phyloP scores from a whole-genome alignment of 768 basidiomycete genomes.

The Crassisporium funariophilum region DNA sequence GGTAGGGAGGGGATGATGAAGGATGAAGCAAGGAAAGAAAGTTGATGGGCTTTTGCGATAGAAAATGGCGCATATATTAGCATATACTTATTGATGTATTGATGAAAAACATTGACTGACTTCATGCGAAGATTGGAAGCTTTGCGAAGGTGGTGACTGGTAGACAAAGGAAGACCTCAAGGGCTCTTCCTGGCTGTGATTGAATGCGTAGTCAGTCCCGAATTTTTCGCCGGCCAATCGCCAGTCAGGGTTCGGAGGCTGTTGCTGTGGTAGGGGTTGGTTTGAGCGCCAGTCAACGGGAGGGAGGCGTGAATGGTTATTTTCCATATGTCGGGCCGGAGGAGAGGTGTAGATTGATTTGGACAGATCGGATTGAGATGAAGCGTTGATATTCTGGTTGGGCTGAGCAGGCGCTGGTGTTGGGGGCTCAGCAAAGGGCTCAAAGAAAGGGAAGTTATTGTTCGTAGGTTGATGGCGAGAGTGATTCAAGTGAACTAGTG shows the following conservation, averaged over 20 bases:
- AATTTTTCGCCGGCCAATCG: slow-evolving; percentile 39
- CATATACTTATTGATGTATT: slow-evolving; percentile 15
- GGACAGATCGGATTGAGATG: slow-evolving; percentile 22
- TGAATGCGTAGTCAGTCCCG: slow-evolving; percentile 28
- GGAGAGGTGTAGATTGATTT: slow-evolving; percentile 35
- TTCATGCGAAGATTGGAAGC: slow-evolving; percentile 46
- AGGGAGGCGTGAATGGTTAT: slow-evolving; percentile 20
- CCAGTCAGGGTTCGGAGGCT: slow-evolving; percentile 44
- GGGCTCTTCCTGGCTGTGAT: slow-evolving; percentile 26
- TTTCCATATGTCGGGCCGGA: slow-evolving; percentile 34
- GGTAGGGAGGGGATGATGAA: slow-evolving; percentile 82
- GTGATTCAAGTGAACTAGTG: slow-evolving; percentile 24
- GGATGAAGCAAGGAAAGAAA: slow-evolving; percentile 85
- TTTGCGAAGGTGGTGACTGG: slow-evolving; percentile 30
- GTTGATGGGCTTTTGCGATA: slow-evolving; percentile 92
- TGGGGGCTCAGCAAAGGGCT: slow-evolving; percentile 51
- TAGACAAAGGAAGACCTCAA: slow-evolving; percentile 31
- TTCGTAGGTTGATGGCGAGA: slow-evolving; percentile 19
- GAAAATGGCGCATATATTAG: slow-evolving; percentile 21
- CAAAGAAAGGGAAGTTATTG: slow-evolving; percentile 43
- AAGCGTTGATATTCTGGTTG: slow-evolving; percentile 22
- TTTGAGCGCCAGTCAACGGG: slow-evolving; percentile 43
- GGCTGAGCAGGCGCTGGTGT: slow-evolving; percentile 35
- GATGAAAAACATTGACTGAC: slow-evolving; percentile 36
- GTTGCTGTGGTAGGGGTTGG: slow-evolving; percentile 25